phyloP scores from a whole-genome alignment of 2,329 filamentous ascomycete species.

The Dactylellina drechsleri region DNA sequence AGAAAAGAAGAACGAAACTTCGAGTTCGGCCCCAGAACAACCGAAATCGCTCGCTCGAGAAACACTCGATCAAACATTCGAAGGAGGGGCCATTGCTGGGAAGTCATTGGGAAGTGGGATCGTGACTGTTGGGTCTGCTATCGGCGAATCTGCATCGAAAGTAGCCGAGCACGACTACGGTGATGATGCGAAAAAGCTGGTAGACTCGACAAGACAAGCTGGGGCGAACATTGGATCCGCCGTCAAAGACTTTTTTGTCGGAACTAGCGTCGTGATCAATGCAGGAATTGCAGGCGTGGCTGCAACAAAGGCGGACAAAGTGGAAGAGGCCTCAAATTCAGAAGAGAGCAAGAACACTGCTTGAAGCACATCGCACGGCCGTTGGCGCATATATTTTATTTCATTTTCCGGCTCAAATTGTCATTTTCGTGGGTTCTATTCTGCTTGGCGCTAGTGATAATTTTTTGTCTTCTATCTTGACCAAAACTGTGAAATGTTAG shows the following conservation, averaged over 20 bases:
- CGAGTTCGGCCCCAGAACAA: conserved; percentile 11
- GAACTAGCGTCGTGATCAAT: conserved; percentile 55
- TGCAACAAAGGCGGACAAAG: conserved; percentile 41
- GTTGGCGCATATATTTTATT: neutral
- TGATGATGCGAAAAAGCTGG: conserved; percentile 53
- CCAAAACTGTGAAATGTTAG: too few relatives aligned
- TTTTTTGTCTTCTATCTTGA: too few relatives aligned
- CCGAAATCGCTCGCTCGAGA: conserved; percentile 52
- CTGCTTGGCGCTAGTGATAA: too few relatives aligned
- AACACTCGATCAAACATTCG: conserved; percentile 50
- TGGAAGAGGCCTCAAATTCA: neutral
- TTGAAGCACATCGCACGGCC: neutral
- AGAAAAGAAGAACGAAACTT: neutral
- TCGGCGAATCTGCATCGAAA: conserved; percentile 50
- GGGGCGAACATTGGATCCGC: conserved; percentile 49
- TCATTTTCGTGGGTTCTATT: too few relatives aligned
- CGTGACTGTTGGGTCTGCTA: conserved; percentile 32
- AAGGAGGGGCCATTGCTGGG: conserved; percentile 41
- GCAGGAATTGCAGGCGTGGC: conserved; percentile 52
- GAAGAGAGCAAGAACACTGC: neutral
- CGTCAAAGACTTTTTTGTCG: conserved; percentile 35
- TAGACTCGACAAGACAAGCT: conserved; percentile 43
- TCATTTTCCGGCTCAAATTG: too few relatives aligned
- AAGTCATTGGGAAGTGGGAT: conserved; percentile 39
- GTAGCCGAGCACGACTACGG: conserved; percentile 54